Evolutionary conservation across 1,139 yeast species (phyloP), one percentile per base, ranked within the genome.

Genomic region (Nakaseomyces bracarensis): DNA sequence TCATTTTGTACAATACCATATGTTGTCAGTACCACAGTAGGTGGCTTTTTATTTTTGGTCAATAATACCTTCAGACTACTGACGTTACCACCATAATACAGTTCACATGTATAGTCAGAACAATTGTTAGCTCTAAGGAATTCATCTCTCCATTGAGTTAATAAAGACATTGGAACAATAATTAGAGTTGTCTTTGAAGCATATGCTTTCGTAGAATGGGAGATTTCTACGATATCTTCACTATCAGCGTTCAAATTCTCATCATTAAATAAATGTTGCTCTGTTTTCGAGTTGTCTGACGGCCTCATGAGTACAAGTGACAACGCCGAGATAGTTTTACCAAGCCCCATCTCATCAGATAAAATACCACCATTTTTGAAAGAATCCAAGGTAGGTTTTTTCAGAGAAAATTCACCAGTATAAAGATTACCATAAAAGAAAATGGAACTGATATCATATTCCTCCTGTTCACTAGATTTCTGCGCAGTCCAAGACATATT

Each of bases 291-390:
- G 4, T 48, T 42, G 54, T 79, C 86, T 39, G 55, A 62, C 0
- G 86, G 84, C 7, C 72, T 77, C 0, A 84, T 71, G 45, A 82
- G 76, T 5, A 91, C 68, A 41, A 91, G 64, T 0, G 96, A 75
- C 47, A 86, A 63, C 0, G 95, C 77, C 0, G 95, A 82, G 16
- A 89, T 83, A 0, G 97, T 89, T 57, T 89, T 89, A 36, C 97
- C 97, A 6, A 89, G 69, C 0, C 97, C 97, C 97, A 89, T 89
- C 60, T 89, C 97, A 63, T 89, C 97, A 0, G 96, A 95, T n/a
- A 89, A 66, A 14, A 89, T 84, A 1, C 98, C 98, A 18, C 98
- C 97, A 46, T 67, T 66, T 30, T 79, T 70, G 26, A 74, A 63
- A 0, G 80, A 68, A 46, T 72, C 75, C 6, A 81, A 62, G 4